Base-by-base conservation (phyloP, 2,329 filamentous ascomycete species). In the Paecilomyces niveus region DNA sequence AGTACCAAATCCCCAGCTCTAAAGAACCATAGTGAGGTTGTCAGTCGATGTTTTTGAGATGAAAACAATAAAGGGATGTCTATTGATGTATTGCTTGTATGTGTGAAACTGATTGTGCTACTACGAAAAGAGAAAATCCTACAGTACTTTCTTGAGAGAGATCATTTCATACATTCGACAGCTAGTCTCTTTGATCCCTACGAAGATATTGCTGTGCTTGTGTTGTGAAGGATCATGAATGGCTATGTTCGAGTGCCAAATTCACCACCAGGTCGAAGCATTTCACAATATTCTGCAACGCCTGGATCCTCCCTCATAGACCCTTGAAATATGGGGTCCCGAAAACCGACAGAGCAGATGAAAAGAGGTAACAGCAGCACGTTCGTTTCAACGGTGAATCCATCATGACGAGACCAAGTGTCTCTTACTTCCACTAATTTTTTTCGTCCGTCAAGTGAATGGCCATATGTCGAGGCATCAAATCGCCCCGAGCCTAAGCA, bases 241-340 rank as follows among this genome's bases (percentile, higher is more conserved):
- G 18, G 26, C 21, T 35, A 7, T 15, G 33, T 22, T 53, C 54
- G 50, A 26, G 3, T 57, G 26, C n/a, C 18, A 39, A 29, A 31
- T 53, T 35, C 39, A 32, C 24, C 50, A 22, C 49, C 62, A 62
- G 61, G 59, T 55, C 54, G 65, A 67, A 72, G 76, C 77, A 79
- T 80, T 80, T 80, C 77, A 80, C 77, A 80, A 80, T 80, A 79
- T 79, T 79, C 77, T 79, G 77, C 76, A 69, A 62, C 62, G 62
- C 60, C 60, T 60, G 61, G 62, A 61, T 58, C 60, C 45, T 63
- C 61, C 58, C 54, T 52, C 39, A 18, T 45, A 45, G 39, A 6
- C 39, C 7, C 15, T 45, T n/a, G 18, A 45, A 45, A 45, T 45
- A 18, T 18, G 3, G 39, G n/a, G 15, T 45, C 39, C 15, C 39